Conservation (phyloP, 2,329 filamentous ascomycete genomes). For the Coleophoma crateriformis region DNA sequence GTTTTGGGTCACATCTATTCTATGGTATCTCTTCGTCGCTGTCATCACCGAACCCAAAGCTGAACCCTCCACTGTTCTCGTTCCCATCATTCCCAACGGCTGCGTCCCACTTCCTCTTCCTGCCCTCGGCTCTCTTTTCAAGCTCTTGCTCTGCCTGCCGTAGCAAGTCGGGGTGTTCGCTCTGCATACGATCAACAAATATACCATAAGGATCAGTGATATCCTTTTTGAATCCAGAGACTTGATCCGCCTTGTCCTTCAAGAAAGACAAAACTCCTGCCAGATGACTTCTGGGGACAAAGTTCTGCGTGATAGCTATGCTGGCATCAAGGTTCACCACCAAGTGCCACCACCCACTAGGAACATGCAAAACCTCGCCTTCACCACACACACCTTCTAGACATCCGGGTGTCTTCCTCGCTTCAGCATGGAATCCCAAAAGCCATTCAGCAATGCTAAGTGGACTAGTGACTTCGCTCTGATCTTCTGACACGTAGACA, state of each 20-base stretch:
- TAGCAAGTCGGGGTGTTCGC: slow-evolving; percentile 61
- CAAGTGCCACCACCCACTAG: slow-evolving; percentile 94
- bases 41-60: slow-evolving; percentile 58
- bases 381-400: slow-evolving; percentile 77
- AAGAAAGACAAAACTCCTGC: slow-evolving; percentile 74
- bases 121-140: slow-evolving; percentile 55
- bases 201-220: slow-evolving; percentile 68
- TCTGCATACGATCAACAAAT: slow-evolving; percentile 65
- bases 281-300: slow-evolving; percentile 71
- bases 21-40: slow-evolving; percentile 39
- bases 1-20: background rate
- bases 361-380: slow-evolving; percentile 88
- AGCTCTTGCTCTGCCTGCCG: slow-evolving; percentile 59
- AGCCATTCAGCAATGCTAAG: slow-evolving; percentile 97
- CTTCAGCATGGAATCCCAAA: slow-evolving; percentile 80
- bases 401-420: slow-evolving; percentile 69
- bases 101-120: slow-evolving; percentile 83
- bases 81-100: slow-evolving; percentile 54
- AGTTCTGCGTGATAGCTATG: slow-evolving; percentile 92
- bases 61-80: slow-evolving; percentile 43
- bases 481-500: slow-evolving; percentile 83
- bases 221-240: slow-evolving; percentile 75
- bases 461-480: slow-evolving; percentile 88
- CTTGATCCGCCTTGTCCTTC: slow-evolving; percentile 74
- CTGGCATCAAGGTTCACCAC: slow-evolving; percentile 83